phyloP scores from a whole-genome alignment of 495 filamentous ascomycete genomes.

The Neurospora sublineolata region DNA sequence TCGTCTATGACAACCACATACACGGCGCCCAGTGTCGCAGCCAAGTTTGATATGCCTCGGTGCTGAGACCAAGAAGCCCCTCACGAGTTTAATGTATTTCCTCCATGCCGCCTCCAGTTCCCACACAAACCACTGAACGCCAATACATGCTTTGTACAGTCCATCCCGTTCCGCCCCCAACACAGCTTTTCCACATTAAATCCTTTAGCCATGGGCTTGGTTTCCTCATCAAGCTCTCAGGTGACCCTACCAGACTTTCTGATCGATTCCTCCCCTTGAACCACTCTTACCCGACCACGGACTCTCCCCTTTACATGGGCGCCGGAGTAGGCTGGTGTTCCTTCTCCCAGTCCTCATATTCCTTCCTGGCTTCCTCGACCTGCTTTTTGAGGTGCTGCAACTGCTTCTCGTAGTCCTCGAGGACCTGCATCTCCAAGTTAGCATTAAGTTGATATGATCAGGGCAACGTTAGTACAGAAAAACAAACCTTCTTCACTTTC shows the following conservation, averaged over 20 bases:
- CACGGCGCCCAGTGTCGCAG: background rate
- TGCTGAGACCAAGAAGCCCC: background rate
- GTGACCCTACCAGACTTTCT: background rate
- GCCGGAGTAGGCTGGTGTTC: slow-evolving; percentile 28
- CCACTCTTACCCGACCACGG: background rate
- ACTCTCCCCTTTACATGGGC: slow-evolving; percentile 10
- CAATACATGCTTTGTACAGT: background rate
- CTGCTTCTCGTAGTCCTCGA: slow-evolving; percentile 84
- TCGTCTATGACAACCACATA: background rate
- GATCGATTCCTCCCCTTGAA: background rate
- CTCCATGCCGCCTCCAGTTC: background rate
- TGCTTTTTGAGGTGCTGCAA: slow-evolving; percentile 76
- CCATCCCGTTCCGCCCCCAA: background rate
- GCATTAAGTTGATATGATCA: slow-evolving; percentile 7
- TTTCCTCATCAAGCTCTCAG: background rate
- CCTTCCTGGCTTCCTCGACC: slow-evolving; percentile 62
- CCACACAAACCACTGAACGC: background rate
- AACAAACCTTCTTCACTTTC: slow-evolving; percentile 71
- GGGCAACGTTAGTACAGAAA: background rate
- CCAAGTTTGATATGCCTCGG: background rate
- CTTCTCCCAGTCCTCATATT: slow-evolving; percentile 68
- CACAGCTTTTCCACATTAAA: background rate
- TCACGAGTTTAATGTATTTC: background rate
- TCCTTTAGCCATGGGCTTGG: background rate
- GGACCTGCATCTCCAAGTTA: slow-evolving; percentile 47